A percentile compares a stretch with the other conserved stretches of the same genome.
phyloP scores from a whole-genome alignment of 2,329 filamentous ascomycete genomes.

The Diaporthe aspalathi region DNA sequence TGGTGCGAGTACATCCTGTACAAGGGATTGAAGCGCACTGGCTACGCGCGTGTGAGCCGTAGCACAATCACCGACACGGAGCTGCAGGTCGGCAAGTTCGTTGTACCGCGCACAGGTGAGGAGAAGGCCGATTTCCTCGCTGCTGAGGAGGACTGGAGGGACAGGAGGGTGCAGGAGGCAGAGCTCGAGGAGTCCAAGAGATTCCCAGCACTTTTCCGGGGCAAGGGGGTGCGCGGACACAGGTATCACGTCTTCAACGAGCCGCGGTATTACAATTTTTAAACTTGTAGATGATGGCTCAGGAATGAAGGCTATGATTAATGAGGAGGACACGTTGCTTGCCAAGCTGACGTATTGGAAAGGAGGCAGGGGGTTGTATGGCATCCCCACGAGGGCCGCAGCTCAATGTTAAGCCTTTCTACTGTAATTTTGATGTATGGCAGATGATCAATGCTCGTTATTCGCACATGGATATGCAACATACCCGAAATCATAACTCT shows the following conservation, averaged over 20 bases:
- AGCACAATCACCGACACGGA: slow-evolving; percentile 97
- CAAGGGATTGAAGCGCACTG: slow-evolving; percentile 85
- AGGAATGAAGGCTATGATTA: neutral
- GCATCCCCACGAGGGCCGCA: neutral
- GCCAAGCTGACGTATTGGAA: neutral
- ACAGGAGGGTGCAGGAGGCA: slow-evolving; percentile 72
- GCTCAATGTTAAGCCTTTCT: neutral
- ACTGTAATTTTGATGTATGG: neutral
- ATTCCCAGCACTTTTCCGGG: slow-evolving; percentile 88
- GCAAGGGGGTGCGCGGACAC: slow-evolving; percentile 88
- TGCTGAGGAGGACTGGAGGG: slow-evolving; percentile 64
- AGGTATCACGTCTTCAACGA: slow-evolving; percentile 95
- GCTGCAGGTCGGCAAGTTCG: slow-evolving; percentile 95
- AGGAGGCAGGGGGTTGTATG: neutral
- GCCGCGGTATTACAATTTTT: slow-evolving; percentile 73
- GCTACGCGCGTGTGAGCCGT: slow-evolving; percentile 89
- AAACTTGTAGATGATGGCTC: neutral
- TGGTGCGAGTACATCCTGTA: slow-evolving; percentile 99
- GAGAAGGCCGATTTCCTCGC: slow-evolving; percentile 59
- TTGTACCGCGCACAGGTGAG: slow-evolving; percentile 77
- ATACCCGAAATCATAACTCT: neutral
- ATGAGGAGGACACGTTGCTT: neutral
- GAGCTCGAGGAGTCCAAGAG: slow-evolving; percentile 81
- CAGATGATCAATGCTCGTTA: neutral
- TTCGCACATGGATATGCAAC: too few species aligned